Evolutionary conservation across 305 asterid genomes (phyloP).

Genomic region (Lippia alba): DNA sequence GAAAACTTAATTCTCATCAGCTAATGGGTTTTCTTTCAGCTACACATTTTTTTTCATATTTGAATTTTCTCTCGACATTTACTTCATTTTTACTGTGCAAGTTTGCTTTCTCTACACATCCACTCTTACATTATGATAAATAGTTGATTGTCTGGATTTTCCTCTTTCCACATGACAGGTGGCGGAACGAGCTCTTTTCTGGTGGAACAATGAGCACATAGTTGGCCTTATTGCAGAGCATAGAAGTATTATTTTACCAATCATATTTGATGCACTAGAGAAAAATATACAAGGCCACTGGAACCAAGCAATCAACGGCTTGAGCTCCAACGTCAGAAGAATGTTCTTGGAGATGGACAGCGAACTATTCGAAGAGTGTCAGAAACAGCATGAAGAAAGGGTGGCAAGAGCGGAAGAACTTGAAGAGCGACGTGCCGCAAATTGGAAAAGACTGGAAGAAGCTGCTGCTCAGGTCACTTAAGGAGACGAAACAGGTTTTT

Average conservation of each 20-base stretch:
- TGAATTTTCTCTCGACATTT: background rate
- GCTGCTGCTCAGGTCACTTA: constrained; percentile 49
- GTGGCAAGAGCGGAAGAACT: constrained; percentile 57
- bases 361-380: constrained; percentile 80
- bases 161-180: constrained; percentile 56
- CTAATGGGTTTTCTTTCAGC: background rate
- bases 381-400: constrained; percentile 55
- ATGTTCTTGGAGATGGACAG: constrained; percentile 92
- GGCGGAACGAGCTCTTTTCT: constrained; percentile 94
- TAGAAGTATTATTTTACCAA: constrained; percentile 75
- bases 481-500: constrained; percentile 24
- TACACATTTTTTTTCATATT: background rate
- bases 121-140: constrained; percentile 4
- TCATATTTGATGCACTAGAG: constrained; percentile 78
- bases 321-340: constrained; percentile 78
- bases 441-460: constrained; percentile 82
- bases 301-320: constrained; percentile 90
- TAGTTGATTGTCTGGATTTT: constrained; percentile 29
- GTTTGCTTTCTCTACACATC: constrained; percentile 2
- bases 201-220: constrained; percentile 97
- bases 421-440: constrained; percentile 56
- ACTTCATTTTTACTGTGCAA: constrained; percentile 7
- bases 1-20: background rate
- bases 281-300: constrained; percentile 73
- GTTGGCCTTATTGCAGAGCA: constrained; percentile 81